These are phyloP conservation scores for Lecanoromycetidae sp. DNA, from an alignment of 2,329 filamentous ascomycete genomes.

Conservation along the genomic window DNA sequence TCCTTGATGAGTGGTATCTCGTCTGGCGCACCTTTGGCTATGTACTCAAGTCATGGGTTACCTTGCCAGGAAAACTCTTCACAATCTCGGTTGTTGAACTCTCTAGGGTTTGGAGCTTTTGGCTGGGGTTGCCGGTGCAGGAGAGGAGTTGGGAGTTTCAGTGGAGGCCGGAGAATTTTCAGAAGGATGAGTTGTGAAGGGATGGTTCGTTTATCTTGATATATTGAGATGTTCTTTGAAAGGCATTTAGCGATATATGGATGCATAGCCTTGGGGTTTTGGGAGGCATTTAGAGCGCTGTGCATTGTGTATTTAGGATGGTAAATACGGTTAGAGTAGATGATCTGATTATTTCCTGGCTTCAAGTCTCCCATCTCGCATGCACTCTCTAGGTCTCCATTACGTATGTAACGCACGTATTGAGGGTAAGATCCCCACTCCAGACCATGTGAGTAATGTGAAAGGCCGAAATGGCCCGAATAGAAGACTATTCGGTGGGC, in stretches of 20 bases:
- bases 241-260: slow-evolving; percentile 7
- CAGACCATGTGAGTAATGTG: no score
- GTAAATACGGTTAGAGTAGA: no score
- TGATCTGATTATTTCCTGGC: no score
- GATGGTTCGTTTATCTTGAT: background rate
- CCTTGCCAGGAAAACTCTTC: slow-evolving; percentile 45
- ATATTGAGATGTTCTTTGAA: background rate
- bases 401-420: no score
- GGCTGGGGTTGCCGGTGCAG: slow-evolving; percentile 37
- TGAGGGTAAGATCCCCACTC: no score
- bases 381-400: no score
- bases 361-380: no score
- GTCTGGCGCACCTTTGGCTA: slow-evolving; percentile 52
- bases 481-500: no score
- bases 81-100: slow-evolving; percentile 43
- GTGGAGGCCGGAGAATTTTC: slow-evolving; percentile 4
- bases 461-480: no score
- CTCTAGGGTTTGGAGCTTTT: slow-evolving; percentile 47
- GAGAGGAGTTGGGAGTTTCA: slow-evolving; percentile 16
- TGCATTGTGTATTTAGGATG: background rate
- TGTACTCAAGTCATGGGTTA: slow-evolving; percentile 58
- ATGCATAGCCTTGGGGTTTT: background rate
- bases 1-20: slow-evolving; percentile 51
- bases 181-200: slow-evolving; percentile 16
- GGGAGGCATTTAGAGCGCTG: background rate